Evolutionary conservation across 441 rosid species (phyloP).

Genomic region (Theobroma grandiflorum): DNA sequence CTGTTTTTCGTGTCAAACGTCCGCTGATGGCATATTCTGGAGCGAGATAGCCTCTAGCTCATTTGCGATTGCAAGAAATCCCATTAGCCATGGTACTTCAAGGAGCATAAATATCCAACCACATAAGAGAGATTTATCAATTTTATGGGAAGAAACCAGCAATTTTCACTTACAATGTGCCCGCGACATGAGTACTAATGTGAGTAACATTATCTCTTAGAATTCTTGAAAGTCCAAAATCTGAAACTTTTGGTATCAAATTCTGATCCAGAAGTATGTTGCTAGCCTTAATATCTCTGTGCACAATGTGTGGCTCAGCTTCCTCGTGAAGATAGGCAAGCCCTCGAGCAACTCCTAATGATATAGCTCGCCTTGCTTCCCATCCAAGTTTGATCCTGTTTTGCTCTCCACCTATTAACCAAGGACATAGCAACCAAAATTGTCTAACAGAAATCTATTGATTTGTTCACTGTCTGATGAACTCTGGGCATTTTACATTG

Average conservation of each 20-base stretch:
- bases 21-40: constrained; percentile 58
- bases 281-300: constrained; percentile 66
- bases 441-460: background rate
- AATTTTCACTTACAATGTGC: constrained; percentile 55
- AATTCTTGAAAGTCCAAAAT: constrained; percentile 62
- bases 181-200: constrained; percentile 64
- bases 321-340: constrained; percentile 68
- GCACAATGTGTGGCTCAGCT: constrained; percentile 55
- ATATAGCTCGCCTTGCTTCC: constrained; percentile 50
- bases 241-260: constrained; percentile 60
- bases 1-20: constrained; percentile 50
- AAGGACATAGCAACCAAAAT: constrained; percentile 24
- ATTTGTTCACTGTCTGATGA: background rate
- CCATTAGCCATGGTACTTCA: constrained; percentile 31
- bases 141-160: background rate
- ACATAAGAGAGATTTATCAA: background rate
- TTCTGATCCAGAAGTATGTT: constrained; percentile 60
- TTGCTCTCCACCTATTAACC: constrained; percentile 49
- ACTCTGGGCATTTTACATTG: background rate
- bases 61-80: constrained; percentile 29
- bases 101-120: background rate
- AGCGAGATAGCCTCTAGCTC: constrained; percentile 56
- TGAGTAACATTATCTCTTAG: constrained; percentile 49
- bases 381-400: constrained; percentile 54
- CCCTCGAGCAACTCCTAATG: constrained; percentile 58